phyloP scores from a whole-genome alignment of 192 early-diverging fungal genomes.

The Backusella liffmaniae region DNA sequence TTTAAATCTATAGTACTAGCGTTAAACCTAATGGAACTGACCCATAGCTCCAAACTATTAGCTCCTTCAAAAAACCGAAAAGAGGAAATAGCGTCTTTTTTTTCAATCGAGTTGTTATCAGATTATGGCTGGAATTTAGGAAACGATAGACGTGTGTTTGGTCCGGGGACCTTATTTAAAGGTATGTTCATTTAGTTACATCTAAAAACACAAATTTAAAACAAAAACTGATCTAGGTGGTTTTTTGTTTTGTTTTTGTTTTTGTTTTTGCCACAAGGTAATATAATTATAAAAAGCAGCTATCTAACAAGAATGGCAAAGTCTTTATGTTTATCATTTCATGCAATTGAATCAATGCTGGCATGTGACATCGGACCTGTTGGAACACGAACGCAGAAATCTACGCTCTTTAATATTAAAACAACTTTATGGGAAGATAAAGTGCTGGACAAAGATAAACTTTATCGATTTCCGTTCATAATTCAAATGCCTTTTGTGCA shows the following conservation, averaged over 20 bases:
- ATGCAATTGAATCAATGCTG: background rate
- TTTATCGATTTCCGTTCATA: background rate
- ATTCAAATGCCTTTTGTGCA: constrained; percentile 11
- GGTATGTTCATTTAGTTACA: background rate
- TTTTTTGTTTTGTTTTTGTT: background rate
- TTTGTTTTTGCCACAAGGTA: background rate
- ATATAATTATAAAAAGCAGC: background rate
- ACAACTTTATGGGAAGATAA: background rate
- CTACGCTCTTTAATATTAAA: background rate
- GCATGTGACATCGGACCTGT: background rate
- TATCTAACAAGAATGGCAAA: background rate
- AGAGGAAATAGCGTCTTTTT: background rate
- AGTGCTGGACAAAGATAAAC: background rate
- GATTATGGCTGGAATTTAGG: constrained; percentile 2
- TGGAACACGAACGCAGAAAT: background rate
- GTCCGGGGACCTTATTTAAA: constrained; percentile 3
- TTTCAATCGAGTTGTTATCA: background rate
- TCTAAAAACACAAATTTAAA: background rate
- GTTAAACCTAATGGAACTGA: background rate
- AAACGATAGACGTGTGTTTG: background rate
- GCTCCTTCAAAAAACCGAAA: background rate
- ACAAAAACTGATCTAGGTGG: background rate
- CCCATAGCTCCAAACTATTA: background rate
- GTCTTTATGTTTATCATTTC: background rate
- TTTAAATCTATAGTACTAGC: background rate